phyloP scores from a whole-genome alignment of 2,329 filamentous ascomycete genomes.

The Claviceps arundinis region DNA sequence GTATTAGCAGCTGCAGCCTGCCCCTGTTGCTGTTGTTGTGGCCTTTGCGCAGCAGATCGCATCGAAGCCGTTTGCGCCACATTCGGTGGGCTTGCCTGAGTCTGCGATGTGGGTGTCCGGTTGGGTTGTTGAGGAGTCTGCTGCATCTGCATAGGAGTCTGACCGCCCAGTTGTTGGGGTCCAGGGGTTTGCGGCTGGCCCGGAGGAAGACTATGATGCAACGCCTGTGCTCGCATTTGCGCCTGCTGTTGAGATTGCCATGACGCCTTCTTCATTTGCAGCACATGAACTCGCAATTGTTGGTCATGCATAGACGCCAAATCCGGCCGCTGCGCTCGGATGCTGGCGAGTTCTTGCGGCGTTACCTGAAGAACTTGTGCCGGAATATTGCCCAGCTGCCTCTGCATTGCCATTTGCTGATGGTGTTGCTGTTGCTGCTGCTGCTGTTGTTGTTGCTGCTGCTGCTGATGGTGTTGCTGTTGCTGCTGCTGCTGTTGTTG shows the following conservation, averaged over 20 bases:
- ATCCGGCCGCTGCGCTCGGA: conserved; percentile 15
- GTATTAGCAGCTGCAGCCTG: conserved; percentile 8
- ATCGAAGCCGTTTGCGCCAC: conserved; percentile 28
- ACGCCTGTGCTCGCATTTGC: conserved; percentile 9
- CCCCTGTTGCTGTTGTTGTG: conserved; percentile 13
- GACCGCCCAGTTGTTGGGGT: conserved; percentile 9
- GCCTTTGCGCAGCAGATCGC: conserved; percentile 18
- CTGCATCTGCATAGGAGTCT: conserved; percentile 16
- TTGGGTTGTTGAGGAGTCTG: conserved; percentile 40
- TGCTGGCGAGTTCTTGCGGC: conserved; percentile 19
- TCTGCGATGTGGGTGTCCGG: conserved; percentile 24
- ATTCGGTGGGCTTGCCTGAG: conserved; percentile 25
- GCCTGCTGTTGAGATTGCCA: conserved; percentile 20
- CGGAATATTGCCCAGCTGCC: conserved; percentile 15
- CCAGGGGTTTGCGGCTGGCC: conserved; percentile 8
- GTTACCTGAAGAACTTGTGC: conserved; percentile 20
- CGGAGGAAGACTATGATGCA: conserved; percentile 11
- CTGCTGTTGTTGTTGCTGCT: conserved; percentile 11
- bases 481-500: not conserved
- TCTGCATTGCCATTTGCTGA: conserved; percentile 13
- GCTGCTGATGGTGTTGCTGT: not conserved
- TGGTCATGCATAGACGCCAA: conserved; percentile 20
- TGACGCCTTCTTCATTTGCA: conserved; percentile 19
- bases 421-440: conserved; percentile 13
- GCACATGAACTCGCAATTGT: conserved; percentile 18